These are phyloP conservation scores for Aspergillus pseudoterreus DNA, from an alignment of 2,329 filamentous ascomycete genomes.

Conservation along the genomic window DNA sequence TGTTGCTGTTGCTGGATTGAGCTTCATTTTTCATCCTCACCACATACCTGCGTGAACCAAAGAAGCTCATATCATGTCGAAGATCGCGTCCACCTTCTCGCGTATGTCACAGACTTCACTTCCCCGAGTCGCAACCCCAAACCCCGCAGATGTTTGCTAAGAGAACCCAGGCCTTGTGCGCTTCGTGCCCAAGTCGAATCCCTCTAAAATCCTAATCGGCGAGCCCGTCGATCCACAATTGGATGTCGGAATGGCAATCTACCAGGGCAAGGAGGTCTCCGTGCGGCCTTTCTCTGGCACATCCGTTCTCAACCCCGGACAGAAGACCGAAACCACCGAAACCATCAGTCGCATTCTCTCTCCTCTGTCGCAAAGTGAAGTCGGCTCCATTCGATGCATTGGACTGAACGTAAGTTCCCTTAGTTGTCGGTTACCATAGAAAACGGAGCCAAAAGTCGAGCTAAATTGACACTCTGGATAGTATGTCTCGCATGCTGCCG, in stretches of 20 bases:
- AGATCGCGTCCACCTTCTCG: constrained; percentile 36
- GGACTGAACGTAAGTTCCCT: constrained; percentile 49
- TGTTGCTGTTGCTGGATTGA: too few species aligned
- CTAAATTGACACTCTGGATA: constrained; percentile 14
- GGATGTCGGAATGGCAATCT: constrained; percentile 57
- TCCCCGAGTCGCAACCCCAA: neutral
- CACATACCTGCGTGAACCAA: neutral
- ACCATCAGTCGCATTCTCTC: constrained; percentile 46
- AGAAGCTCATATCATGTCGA: constrained; percentile 24
- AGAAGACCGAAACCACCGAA: constrained; percentile 43
- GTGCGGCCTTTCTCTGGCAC: constrained; percentile 56
- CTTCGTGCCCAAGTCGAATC: constrained; percentile 53
- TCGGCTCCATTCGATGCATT: constrained; percentile 58
- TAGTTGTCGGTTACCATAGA: neutral
- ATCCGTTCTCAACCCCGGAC: constrained; percentile 55
- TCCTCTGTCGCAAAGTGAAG: constrained; percentile 47
- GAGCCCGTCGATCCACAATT: constrained; percentile 51
- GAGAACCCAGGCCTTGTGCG: constrained; percentile 53
- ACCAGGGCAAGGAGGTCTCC: constrained; percentile 54
- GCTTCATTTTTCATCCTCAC: too few species aligned
- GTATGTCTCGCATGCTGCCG: constrained; percentile 50
- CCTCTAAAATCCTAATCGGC: constrained; percentile 51
- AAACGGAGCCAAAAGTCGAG: neutral
- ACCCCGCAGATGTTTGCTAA: constrained; percentile 2
- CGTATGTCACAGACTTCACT: constrained; percentile 17